These are phyloP conservation scores for Penicillium steckii DNA, from an alignment of 495 filamentous ascomycete species.

Conservation along the genomic window DNA sequence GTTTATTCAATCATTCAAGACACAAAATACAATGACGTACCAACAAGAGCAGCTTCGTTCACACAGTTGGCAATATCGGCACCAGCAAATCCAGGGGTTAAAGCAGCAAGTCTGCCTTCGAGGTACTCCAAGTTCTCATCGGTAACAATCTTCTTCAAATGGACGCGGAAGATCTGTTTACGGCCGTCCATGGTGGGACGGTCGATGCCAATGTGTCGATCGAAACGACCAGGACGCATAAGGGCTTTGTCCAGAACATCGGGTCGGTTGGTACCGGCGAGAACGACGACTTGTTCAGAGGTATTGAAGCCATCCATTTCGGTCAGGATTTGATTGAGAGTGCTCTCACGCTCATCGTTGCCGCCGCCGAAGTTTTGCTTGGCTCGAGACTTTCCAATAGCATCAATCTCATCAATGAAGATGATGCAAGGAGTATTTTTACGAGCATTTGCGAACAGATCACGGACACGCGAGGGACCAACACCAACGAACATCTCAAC, in stretches of 20 bases:
- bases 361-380: slow-evolving; percentile 78
- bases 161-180: slow-evolving; percentile 92
- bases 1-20: slow-evolving; percentile 5
- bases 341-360: slow-evolving; percentile 95
- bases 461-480: slow-evolving; percentile 89
- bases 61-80: slow-evolving; percentile 98
- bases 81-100: slow-evolving; percentile 95
- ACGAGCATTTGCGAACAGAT: slow-evolving; percentile 90
- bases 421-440: slow-evolving; percentile 98
- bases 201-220: slow-evolving; percentile 92
- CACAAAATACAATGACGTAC: slow-evolving; percentile 52
- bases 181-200: slow-evolving; percentile 93
- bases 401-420: slow-evolving; percentile 99
- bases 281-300: slow-evolving; percentile 93
- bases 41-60: slow-evolving; percentile 95
- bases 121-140: slow-evolving; percentile 84
- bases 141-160: slow-evolving; percentile 89
- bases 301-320: slow-evolving; percentile 99
- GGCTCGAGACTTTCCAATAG: slow-evolving; percentile 85
- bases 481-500: slow-evolving; percentile 99
- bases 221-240: slow-evolving; percentile 95
- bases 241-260: slow-evolving; percentile 94
- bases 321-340: slow-evolving; percentile 95
- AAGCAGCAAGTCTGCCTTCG: slow-evolving; percentile 79
- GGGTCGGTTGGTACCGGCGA: slow-evolving; percentile 93